Evolutionary conservation across 495 filamentous ascomycete genomes (phyloP).

Genomic region (Penicillium canescens): DNA sequence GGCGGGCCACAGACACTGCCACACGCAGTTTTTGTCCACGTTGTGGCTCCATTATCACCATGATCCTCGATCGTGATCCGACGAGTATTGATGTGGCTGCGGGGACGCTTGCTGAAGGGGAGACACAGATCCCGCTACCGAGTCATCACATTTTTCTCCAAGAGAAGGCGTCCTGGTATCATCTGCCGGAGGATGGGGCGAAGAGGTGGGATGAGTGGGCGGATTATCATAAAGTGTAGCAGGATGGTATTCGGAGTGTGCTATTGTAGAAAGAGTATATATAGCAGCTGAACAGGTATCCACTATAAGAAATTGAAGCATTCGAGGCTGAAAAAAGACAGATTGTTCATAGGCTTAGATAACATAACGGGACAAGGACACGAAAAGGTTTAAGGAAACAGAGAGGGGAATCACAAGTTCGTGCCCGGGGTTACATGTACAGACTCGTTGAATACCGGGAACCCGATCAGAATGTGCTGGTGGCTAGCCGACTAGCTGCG

Average conservation of each 20-base stretch:
- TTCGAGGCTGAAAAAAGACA: not conserved
- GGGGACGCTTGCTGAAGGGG: constrained; percentile 26
- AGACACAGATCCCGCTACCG: constrained; percentile 10
- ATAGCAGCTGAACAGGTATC: not conserved
- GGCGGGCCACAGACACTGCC: constrained; percentile 21
- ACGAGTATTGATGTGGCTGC: constrained; percentile 20
- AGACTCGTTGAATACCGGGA: constrained; percentile 16
- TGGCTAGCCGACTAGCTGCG: constrained; percentile 88
- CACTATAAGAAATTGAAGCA: not conserved
- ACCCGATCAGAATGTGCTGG: constrained; percentile 76
- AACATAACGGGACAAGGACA: constrained; percentile 8
- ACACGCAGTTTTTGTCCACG: constrained; percentile 28
- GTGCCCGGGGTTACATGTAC: constrained; percentile 32
- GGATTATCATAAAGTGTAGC: not conserved
- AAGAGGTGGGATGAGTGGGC: constrained; percentile 10
- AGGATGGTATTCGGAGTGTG: not conserved
- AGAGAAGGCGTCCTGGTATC: constrained; percentile 31
- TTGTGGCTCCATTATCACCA: constrained; percentile 31
- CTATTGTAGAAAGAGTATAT: not conserved
- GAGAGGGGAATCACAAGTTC: constrained; percentile 31
- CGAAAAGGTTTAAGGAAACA: constrained; percentile 12
- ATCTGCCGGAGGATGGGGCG: constrained; percentile 26
- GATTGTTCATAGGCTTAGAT: constrained; percentile 5
- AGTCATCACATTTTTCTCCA: constrained; percentile 28
- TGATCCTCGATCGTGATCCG: constrained; percentile 18